phyloP scores from a whole-genome alignment of 192 early-diverging fungal species.

The Podila epigama region DNA sequence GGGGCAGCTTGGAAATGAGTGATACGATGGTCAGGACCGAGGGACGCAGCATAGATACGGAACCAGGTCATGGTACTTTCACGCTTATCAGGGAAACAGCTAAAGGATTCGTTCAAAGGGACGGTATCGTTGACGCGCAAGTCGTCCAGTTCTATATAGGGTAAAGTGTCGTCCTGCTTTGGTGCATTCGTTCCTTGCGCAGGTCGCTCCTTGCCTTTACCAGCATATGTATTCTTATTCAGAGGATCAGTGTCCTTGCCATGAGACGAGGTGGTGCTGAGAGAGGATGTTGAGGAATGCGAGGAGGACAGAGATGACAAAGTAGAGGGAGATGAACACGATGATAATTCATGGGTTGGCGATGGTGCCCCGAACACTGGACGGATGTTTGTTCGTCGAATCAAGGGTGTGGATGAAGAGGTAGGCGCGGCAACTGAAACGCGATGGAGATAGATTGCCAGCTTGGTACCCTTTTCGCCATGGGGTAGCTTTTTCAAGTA shows the following conservation, averaged over 20 bases:
- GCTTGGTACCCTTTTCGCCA: slow-evolving; percentile 45
- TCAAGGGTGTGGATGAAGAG: background rate
- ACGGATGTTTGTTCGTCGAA: background rate
- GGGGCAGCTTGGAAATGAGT: slow-evolving; percentile 64
- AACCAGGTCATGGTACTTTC: slow-evolving; percentile 62
- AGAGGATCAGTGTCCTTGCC: too few relatives aligned
- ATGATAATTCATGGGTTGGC: background rate
- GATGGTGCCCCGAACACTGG: background rate
- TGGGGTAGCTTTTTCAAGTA: slow-evolving; percentile 62
- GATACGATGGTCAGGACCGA: slow-evolving; percentile 55
- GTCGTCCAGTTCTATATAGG: too few relatives aligned
- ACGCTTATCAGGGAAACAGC: slow-evolving; percentile 53
- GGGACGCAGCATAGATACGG: slow-evolving; percentile 58
- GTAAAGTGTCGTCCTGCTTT: too few relatives aligned
- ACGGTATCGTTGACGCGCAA: background rate
- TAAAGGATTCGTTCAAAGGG: slow-evolving; percentile 41
- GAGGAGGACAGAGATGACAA: too few relatives aligned
- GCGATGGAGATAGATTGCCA: slow-evolving; percentile 63
- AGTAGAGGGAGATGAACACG: background rate
- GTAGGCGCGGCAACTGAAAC: too few relatives aligned
- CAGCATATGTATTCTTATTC: too few relatives aligned
- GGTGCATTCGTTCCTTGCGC: too few relatives aligned
- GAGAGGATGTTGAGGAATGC: too few relatives aligned
- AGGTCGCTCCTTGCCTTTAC: too few relatives aligned
- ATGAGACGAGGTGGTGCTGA: too few relatives aligned